Base-by-base conservation (phyloP, 768 basidiomycete genomes). In the Tulasnella sp. region DNA sequence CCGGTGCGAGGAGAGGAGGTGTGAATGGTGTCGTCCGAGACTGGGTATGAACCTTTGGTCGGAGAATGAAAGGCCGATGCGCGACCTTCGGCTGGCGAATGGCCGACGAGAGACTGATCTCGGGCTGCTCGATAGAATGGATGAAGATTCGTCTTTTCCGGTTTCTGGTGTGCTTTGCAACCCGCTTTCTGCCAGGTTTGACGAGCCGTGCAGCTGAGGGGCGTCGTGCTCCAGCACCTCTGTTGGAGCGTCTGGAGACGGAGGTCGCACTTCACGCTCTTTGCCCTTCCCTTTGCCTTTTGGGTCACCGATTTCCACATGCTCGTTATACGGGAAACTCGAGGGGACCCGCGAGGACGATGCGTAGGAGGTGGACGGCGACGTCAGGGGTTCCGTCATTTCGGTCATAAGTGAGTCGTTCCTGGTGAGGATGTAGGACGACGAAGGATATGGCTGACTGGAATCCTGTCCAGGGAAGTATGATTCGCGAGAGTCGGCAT, bases 231-330 rank as follows among this genome's bases (percentile, higher is more conserved):
- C 45, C n/a, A 15, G 19, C 22, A 58, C 72, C 12, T 36, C 25
- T 19, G 34, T 54, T 36, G 42, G 40, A 39, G 29, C 36, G 39
- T 14, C 39, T 31, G 71, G 9, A 36, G 72, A 31, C 49, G 72
- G 72, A 12, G 45, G 34, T 14, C 14, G 54, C 31, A 54, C 52
- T 0, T n/a, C 72, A 31, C 72, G 40, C 22, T 74, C 42, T 49
- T 74, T 74, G 42, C 72, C 72, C 34, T 74, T 74, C 7, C 72
- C 72, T 36, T 74, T 74, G n/a, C 52, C 72, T 49, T 69, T 69
- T 2, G 17, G 25, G 34, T 49, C 42, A 36, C 36, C 29, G 34
- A 37, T 37, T 15, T 34, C 72, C 4, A 36, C 17, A 22, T 17
- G 52, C 14, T 74, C 72, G 34, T 54, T 40, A n/a, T 52, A 74